phyloP scores from a whole-genome alignment of 257 asterid species.

The Solanum dulcamara region DNA sequence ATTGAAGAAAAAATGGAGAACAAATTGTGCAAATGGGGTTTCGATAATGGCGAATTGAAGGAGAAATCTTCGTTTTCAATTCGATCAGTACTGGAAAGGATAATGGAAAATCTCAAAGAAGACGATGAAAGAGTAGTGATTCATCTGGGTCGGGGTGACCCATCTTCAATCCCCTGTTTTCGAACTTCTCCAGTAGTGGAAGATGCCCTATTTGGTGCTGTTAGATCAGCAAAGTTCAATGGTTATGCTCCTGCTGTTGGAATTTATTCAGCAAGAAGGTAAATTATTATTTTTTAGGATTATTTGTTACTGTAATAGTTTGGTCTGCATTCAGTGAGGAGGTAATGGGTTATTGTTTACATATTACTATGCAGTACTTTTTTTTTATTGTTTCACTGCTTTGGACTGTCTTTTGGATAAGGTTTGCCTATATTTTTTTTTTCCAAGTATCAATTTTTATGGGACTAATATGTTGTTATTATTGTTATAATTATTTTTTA shows the following conservation, averaged over 20 bases:
- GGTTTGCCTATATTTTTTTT: too few species aligned
- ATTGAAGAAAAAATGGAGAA: background rate
- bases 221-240: constrained; percentile 54
- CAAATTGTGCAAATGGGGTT: background rate
- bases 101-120: constrained; percentile 33
- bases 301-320: background rate
- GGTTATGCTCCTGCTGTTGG: constrained; percentile 67
- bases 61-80: constrained; percentile 45
- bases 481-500: too few species aligned
- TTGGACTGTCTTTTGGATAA: too few species aligned
- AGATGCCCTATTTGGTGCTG: constrained; percentile 47
- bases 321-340: too few species aligned
- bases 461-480: too few species aligned
- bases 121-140: constrained; percentile 31
- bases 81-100: constrained; percentile 35
- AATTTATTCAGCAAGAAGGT: constrained; percentile 53
- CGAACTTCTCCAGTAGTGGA: constrained; percentile 47
- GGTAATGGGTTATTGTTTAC: too few species aligned
- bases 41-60: constrained; percentile 33
- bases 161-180: constrained; percentile 67
- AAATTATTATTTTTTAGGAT: background rate
- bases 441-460: too few species aligned
- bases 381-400: too few species aligned
- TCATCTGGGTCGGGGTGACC: constrained; percentile 78
- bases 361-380: too few species aligned